These are phyloP conservation scores for Calophaca sinica DNA, from an alignment of 306 rosid genomes.

Conservation along the genomic window DNA sequence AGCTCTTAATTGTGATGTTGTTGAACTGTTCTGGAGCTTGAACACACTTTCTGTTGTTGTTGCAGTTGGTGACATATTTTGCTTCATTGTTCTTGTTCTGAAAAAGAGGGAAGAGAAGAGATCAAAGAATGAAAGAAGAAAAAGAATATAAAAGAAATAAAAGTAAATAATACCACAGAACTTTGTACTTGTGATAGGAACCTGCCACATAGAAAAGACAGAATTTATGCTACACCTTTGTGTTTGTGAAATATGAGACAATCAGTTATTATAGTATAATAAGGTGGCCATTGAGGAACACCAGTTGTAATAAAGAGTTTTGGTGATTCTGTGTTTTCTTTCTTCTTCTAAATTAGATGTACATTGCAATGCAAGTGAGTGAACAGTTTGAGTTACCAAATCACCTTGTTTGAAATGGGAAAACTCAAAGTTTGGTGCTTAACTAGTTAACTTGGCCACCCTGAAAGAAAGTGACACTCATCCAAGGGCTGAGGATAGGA, in stretches of 20 bases:
- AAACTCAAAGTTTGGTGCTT: slow-evolving; percentile 29
- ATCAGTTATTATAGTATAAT: not conserved
- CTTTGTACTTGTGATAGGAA: slow-evolving; percentile 23
- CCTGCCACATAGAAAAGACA: too few species aligned
- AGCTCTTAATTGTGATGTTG: slow-evolving; percentile 53
- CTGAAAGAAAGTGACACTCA: too few species aligned
- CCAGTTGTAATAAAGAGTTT: not conserved
- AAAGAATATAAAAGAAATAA: too few species aligned
- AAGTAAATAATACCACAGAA: not conserved
- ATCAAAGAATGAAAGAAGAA: slow-evolving; percentile 24
- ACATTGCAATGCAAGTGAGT: slow-evolving; percentile 7
- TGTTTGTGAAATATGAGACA: slow-evolving; percentile 38
- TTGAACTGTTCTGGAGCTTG: slow-evolving; percentile 41
- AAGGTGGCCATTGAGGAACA: slow-evolving; percentile 27
- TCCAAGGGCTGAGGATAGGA: too few species aligned
- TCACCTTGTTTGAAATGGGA: slow-evolving; percentile 14
- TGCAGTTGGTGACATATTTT: slow-evolving; percentile 40
- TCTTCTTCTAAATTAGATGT: slow-evolving; percentile 2
- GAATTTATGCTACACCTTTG: not conserved
- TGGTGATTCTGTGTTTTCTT: slow-evolving; percentile 5
- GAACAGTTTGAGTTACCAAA: not conserved
- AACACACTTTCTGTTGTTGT: slow-evolving; percentile 39
- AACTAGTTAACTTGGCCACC: slow-evolving; percentile 39
- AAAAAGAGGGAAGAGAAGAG: not conserved
- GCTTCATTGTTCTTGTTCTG: slow-evolving; percentile 48